Evolutionary conservation across 2,329 filamentous ascomycete genomes (phyloP).

Genomic region (Aspergillus fumigatiaffinis): DNA sequence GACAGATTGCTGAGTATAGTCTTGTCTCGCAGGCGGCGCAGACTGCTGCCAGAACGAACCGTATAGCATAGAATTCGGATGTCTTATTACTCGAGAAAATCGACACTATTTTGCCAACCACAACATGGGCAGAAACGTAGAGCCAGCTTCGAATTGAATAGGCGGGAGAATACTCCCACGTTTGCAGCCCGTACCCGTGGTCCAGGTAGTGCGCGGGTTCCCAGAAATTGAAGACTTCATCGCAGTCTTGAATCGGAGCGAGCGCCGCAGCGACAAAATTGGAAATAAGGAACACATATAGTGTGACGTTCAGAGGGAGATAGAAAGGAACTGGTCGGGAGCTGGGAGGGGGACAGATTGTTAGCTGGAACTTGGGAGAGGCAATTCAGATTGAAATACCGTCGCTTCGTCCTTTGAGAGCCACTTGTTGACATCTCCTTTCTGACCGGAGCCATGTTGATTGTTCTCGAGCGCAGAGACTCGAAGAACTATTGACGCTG

Average conservation of each 20-base stretch:
- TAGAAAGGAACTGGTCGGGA: constrained; percentile 49
- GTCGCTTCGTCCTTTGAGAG: constrained; percentile 22
- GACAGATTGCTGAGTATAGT: constrained; percentile 72
- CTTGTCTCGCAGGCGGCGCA: constrained; percentile 81
- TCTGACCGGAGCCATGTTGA: constrained; percentile 16
- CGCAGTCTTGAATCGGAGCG: constrained; percentile 93
- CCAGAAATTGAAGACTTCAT: constrained; percentile 99
- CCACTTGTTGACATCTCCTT: constrained; percentile 6
- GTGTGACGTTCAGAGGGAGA: constrained; percentile 69
- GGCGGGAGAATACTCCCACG: constrained; percentile 96
- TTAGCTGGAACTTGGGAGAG: constrained; percentile 2
- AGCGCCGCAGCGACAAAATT: constrained; percentile 74
- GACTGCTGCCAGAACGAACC: constrained; percentile 66
- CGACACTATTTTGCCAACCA: constrained; percentile 63
- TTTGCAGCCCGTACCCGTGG: constrained; percentile 90
- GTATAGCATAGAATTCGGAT: constrained; percentile 81
- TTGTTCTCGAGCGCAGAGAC: neutral
- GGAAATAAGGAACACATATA: constrained; percentile 73
- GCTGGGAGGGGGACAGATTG: constrained; percentile 15
- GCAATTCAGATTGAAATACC: constrained; percentile 16
- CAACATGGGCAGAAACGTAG: constrained; percentile 76
- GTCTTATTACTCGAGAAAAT: constrained; percentile 49
- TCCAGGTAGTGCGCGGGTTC: constrained; percentile 92
- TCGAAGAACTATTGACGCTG: neutral
- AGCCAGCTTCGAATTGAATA: constrained; percentile 95